Evolutionary conservation across 192 early-diverging fungal genomes (phyloP), one percentile per base, ranked within the genome.

Genomic region (Entophlyctis luteolus): DNA sequence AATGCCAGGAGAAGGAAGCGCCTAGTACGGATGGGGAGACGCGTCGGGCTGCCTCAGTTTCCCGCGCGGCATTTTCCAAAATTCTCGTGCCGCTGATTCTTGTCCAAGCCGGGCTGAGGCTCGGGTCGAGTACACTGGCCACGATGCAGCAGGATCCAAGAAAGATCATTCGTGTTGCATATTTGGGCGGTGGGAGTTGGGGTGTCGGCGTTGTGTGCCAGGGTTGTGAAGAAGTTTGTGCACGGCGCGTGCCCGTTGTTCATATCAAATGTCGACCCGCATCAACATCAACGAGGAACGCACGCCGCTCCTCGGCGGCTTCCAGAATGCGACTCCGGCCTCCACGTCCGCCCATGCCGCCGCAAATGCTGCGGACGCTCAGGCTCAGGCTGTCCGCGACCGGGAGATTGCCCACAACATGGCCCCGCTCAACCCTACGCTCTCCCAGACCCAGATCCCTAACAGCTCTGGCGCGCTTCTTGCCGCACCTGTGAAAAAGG

Each of bases 401-500:
- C 55, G 55, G 31, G 47, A 65, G 28, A 65, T 65, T 34, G 45
- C 48, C 23, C 62, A 50, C 20, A 33, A 28, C 45, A 33, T 38
- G 62, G 35, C 48, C 23, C 62, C 62, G 10, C 4, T 65, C 28
- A 48, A 65, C 62, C 62, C 62, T 12, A 33, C 62, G 8, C 48
- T 50, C 31, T 10, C n/a, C 2, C 36, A 33, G 5, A 65, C 62
- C 22, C 62, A 65, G 48, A 36, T 65, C 12, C 62, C 62, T 4
- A 65, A 33, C 45, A 36, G 48, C 12, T 48, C 62, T 4, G 50
- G 16, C 45, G 47, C 25, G 62, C 23, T 18, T n/a, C 37, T 25
- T 5, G 37, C 58, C 18, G 62, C 35, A 5, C 62, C 33, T 39
- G 46, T 65, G 23, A 81, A 81, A 55, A 49, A 70, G 16, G 77